phyloP scores from a whole-genome alignment of 371 early-diverging fungal genomes.

The Actinomortierella wolfii region DNA sequence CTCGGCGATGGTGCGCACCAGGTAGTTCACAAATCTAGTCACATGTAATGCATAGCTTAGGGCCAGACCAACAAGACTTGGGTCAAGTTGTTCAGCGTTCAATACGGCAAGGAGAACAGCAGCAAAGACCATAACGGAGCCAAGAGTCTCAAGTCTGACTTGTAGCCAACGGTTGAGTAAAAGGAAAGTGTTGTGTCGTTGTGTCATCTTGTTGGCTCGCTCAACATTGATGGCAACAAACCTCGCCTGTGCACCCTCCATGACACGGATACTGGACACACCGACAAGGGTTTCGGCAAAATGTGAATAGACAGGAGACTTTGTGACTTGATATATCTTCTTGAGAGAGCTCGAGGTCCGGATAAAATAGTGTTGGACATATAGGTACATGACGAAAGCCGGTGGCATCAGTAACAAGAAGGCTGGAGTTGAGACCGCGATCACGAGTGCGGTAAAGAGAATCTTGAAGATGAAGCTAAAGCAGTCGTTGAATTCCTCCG shows the following conservation, averaged over 20 bases:
- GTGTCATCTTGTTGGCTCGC: not conserved
- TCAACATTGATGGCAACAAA: conserved; percentile 8
- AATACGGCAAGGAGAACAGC: conserved; percentile 50
- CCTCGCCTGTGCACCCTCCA: conserved; percentile 16
- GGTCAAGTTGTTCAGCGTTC: conserved; percentile 43
- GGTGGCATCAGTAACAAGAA: conserved; percentile 52
- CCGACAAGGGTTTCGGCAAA: conserved; percentile 54
- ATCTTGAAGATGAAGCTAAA: conserved; percentile 43
- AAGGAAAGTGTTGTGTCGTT: not conserved
- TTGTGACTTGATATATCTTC: conserved; percentile 52
- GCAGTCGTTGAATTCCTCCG: conserved; percentile 29
- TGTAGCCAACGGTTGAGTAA: conserved; percentile 63
- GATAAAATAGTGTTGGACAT: conserved; percentile 57
- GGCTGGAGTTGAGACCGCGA: conserved; percentile 63
- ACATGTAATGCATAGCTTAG: conserved; percentile 72
- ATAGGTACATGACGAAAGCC: conserved; percentile 3
- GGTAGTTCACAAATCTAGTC: conserved; percentile 79
- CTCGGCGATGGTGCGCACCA: conserved; percentile 66
- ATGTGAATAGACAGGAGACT: conserved; percentile 53
- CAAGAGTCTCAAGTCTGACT: conserved; percentile 72
- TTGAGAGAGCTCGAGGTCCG: conserved; percentile 79
- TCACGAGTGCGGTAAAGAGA: conserved; percentile 57
- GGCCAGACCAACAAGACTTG: conserved; percentile 67
- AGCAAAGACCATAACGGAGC: conserved; percentile 66
- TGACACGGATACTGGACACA: conserved; percentile 74